These are phyloP conservation scores for Tulasnella sp. DNA, from an alignment of 768 basidiomycete species.

Conservation along the genomic window DNA sequence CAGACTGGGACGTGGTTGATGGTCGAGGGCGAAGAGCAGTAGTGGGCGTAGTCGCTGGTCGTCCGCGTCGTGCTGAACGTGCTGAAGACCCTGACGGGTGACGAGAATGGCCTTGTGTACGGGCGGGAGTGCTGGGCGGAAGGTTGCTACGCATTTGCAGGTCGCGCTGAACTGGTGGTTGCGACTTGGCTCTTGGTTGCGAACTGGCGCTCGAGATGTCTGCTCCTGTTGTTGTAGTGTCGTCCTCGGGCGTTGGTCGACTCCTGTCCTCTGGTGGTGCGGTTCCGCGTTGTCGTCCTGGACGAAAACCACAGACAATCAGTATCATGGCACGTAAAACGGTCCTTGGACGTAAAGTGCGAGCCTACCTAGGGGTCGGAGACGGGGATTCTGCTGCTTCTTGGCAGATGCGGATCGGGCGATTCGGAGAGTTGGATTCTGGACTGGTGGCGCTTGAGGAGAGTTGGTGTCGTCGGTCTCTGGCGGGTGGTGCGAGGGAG, in stretches of 20 bases:
- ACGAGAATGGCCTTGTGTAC: background rate
- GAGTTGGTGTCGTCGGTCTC: background rate
- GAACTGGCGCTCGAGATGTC: background rate
- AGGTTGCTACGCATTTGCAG: slow-evolving; percentile 14
- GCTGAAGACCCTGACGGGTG: background rate
- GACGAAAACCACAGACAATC: background rate
- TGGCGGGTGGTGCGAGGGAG: background rate
- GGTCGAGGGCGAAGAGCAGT: slow-evolving; percentile 26
- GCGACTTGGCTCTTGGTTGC: background rate
- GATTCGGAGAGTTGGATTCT: slow-evolving; percentile 1
- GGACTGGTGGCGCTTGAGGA: background rate
- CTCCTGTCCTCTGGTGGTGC: slow-evolving; percentile 16
- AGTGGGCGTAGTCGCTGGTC: slow-evolving; percentile 27
- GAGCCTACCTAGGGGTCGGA: background rate
- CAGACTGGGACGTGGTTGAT: slow-evolving; percentile 6
- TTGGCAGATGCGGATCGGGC: background rate
- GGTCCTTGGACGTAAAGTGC: background rate
- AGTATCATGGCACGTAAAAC: background rate
- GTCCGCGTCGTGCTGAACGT: background rate
- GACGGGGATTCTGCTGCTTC: slow-evolving; percentile 13
- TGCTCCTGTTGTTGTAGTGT: background rate
- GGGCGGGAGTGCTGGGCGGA: background rate
- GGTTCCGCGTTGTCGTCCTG: background rate
- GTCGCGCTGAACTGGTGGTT: background rate
- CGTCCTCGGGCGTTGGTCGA: slow-evolving; percentile 11